phyloP scores from a whole-genome alignment of 202 grass and related monocot genomes.

The Elaeis oleifera region DNA sequence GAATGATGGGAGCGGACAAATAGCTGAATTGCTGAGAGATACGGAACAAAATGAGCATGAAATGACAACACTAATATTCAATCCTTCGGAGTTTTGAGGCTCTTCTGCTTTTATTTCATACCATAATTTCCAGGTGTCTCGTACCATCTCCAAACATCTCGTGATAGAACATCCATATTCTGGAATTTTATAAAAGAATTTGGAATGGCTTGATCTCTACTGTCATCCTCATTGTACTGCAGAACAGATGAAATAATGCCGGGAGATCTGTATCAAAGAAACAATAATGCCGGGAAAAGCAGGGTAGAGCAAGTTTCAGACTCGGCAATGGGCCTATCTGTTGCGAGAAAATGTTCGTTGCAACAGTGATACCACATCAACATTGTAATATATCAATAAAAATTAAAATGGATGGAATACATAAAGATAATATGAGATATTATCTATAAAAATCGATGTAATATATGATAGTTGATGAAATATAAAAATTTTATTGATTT shows the following conservation, averaged over 20 bases:
- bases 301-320: constrained; percentile 8
- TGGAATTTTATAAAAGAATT: background rate
- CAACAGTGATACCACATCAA: too few species aligned
- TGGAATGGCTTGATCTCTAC: too few species aligned
- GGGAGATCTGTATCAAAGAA: too few species aligned
- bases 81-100: background rate
- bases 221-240: too few species aligned
- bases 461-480: too few species aligned
- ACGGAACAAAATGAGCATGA: background rate
- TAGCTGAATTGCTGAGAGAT: constrained; percentile 5
- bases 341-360: background rate
- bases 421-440: too few species aligned
- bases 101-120: constrained; percentile 6
- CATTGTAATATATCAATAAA: too few species aligned
- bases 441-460: too few species aligned
- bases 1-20: background rate
- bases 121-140: background rate
- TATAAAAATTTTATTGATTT: too few species aligned
- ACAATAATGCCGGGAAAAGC: background rate
- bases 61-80: background rate
- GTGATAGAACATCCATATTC: background rate
- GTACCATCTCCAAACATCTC: constrained; percentile 7
- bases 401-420: too few species aligned
- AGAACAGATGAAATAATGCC: background rate
- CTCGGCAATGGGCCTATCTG: constrained; percentile 5